Evolutionary conservation across 2,329 filamentous ascomycete species (phyloP), one percentile per base, ranked within the genome.

Genomic region (Apiospora kogelbergensis): DNA sequence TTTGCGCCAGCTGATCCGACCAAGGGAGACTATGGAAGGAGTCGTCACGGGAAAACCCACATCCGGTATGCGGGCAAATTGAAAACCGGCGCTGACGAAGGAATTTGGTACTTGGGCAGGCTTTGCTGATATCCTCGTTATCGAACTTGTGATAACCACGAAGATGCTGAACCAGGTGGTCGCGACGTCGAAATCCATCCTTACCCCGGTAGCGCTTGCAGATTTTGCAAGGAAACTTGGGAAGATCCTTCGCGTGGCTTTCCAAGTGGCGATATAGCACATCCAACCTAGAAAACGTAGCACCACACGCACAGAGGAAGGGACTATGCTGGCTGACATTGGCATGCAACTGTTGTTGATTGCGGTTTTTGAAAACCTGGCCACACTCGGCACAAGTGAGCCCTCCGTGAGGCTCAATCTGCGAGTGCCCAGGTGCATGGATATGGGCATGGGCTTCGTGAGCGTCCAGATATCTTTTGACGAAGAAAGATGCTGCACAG

Each of bases 91-190:
- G 48, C 24, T n/a, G n/a, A 5, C 3, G 20, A 10, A 33, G 26
- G 13, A 6, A 20, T 13, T 6, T 57, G 26, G 20, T 71, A 72
- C 0, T n/a, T 69, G 70, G 73, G 5, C 13, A 70, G 22, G 13
- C n/a, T 1, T 53, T 24, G 0, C 60, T 6, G 13, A 73, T 67
- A 22, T 72, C 67, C 11, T 72, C 72, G 0, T 63, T 63, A 1
- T 78, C 75, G 17, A 78, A 75, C 45, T 79, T 76, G 70, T 82
- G 81, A 63, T 81, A 81, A 0, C 76, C 75, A 1, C 72, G 73
- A 22, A 81, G 70, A 68, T 82, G 81, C 37, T 82, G 80, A 4
- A 72, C 69, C 0, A 82, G 71, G 67, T 83, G 80, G 65, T 82
- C 80, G 6, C 71, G 74, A n/a, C 80, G 77, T 33, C 73, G 76